Evolutionary conservation across 441 rosid species (phyloP), one percentile per base, ranked within the genome.

Genomic region (Croton setiger): DNA sequence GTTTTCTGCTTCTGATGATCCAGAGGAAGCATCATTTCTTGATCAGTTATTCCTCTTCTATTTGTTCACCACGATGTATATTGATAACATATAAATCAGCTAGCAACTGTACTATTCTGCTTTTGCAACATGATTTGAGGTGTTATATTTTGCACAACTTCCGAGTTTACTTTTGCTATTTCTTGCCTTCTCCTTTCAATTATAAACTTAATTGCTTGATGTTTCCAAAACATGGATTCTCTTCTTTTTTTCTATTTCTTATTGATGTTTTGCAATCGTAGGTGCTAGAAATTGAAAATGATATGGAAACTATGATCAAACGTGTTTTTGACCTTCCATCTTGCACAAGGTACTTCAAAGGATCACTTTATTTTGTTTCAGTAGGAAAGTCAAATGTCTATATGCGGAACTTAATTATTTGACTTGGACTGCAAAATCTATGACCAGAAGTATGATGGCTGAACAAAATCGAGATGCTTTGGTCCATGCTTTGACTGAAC

Each of bases 321-420:
- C 75, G 72, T 79, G 89, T 86, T 66, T 80, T 82, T 70, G 79
- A 82, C 57, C 78, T 86, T 72, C 86, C 90, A 67, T 92, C 93
- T 70, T 78, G 62, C 77, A 74, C 60, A 66, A 85, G 94, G 99
- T 88, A 85, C 55, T 69, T 68, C 39, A 72, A 43, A 45, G 59
- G 64, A 49, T 69, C 18, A 8, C 8, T 54, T 49, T 37, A 41
- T 44, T 58, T 59, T 47, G 62, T 67, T 70, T 57, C 41, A 67
- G 9, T 61, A 8, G 31, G 61, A 23, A 48, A 47, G 35, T 18
- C 54, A 66, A 56, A 41, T 21, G 60, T 60, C 54, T 59, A 58
- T 69, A 63, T 69, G 66, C 55, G 58, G 62, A 74, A 70, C 41
- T 52, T 61, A 41, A 67, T 76, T 61, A 20, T n/a, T 72, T 88